phyloP scores from a whole-genome alignment of 2,329 filamentous ascomycete species.

The Aureobasidium zeae region DNA sequence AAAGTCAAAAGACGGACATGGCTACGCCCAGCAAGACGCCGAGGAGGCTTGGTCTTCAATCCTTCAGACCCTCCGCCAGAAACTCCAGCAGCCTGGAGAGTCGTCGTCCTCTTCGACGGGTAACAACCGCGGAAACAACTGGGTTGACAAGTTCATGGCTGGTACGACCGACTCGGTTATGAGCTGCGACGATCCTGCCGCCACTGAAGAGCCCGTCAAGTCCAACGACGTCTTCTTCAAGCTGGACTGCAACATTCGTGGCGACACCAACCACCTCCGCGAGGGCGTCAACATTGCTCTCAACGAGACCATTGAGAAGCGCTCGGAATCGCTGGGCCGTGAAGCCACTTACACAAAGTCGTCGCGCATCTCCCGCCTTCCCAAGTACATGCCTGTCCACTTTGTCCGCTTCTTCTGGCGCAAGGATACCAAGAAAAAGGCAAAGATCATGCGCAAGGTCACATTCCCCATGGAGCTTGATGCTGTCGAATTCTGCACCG shows the following conservation, averaged over 20 bases:
- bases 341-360: conserved; percentile 82
- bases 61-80: conserved; percentile 69
- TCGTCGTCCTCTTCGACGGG: conserved; percentile 52
- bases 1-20: conserved; percentile 67
- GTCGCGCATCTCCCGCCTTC: conserved; percentile 79
- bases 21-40: conserved; percentile 95
- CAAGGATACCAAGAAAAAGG: conserved; percentile 89
- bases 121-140: conserved; percentile 22
- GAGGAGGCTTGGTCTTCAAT: conserved; percentile 99
- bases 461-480: conserved; percentile 92
- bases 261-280: conserved; percentile 75
- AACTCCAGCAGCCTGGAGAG: conserved; percentile 51
- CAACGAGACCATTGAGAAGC: conserved; percentile 85
- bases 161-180: conserved; percentile 71
- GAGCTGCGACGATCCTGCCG: conserved; percentile 73
- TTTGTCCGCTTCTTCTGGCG: conserved; percentile 99
- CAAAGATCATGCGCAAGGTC: conserved; percentile 98
- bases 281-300: conserved; percentile 79
- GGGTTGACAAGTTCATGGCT: conserved; percentile 78
- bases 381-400: conserved; percentile 92
- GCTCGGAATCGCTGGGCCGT: conserved; percentile 64
- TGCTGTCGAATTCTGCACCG: conserved; percentile 88
- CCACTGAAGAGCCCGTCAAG: conserved; percentile 60
- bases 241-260: conserved; percentile 90
- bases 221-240: conserved; percentile 75